Conservation (phyloP, 2,329 filamentous ascomycete species). For the Diplocarpon rosae region DNA sequence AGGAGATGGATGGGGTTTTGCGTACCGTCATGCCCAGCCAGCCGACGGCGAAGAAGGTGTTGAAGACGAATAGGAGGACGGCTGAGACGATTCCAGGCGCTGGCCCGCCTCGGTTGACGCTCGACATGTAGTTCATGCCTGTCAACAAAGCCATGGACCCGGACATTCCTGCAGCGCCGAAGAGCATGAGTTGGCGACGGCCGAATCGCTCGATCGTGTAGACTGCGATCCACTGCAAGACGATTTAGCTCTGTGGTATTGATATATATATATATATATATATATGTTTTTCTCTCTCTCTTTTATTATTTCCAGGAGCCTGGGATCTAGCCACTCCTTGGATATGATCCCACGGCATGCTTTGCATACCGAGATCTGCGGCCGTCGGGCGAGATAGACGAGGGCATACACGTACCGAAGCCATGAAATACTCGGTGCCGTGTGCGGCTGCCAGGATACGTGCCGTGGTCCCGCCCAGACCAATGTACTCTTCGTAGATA, state of each 20-base stretch:
- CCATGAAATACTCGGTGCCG: conserved; percentile 34
- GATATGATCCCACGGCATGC: too few species aligned
- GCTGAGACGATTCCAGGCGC: conserved; percentile 25
- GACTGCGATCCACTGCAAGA: conserved; percentile 25
- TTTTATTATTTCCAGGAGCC: too few species aligned
- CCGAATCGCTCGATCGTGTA: conserved; percentile 44
- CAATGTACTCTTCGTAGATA: conserved; percentile 39
- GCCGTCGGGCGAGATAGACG: too few species aligned
- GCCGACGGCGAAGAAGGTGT: conserved; percentile 41
- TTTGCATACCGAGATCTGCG: too few species aligned
- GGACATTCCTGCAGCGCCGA: conserved; percentile 53
- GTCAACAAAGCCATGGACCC: conserved; percentile 52
- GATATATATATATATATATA: too few species aligned
- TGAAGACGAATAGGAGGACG: conserved; percentile 37
- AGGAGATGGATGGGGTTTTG: too few species aligned
- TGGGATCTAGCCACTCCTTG: too few species aligned
- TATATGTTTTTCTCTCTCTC: too few species aligned
- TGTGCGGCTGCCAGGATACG: conserved; percentile 44
- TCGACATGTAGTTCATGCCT: conserved; percentile 30
- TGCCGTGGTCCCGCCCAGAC: conserved; percentile 35
- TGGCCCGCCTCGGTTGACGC: conserved; percentile 27
- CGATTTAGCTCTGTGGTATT: too few species aligned
- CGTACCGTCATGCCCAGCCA: conserved; percentile 37
- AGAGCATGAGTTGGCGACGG: conserved; percentile 60
- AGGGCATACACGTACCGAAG: conserved; percentile 16